phyloP scores from a whole-genome alignment of 345 rosid species.

The Xanthoceras sorbifolium region DNA sequence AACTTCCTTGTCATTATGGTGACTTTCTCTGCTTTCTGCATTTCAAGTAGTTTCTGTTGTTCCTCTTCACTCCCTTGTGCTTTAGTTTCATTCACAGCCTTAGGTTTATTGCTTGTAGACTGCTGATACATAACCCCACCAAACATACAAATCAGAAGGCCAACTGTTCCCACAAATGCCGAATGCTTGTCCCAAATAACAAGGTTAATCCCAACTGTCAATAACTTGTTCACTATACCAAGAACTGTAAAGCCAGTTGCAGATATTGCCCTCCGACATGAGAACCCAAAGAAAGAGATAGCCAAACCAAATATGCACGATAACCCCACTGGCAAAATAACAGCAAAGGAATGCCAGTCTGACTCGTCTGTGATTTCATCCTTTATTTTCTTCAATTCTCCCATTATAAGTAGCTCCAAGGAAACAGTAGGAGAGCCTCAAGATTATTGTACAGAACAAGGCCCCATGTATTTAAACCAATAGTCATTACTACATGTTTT shows the following conservation, averaged over 20 bases:
- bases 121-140: slow-evolving; percentile 96
- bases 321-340: slow-evolving; percentile 80
- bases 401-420: slow-evolving; percentile 89
- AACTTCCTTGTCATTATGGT: slow-evolving; percentile 32
- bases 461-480: slow-evolving; percentile 93
- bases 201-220: slow-evolving; percentile 88
- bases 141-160: slow-evolving; percentile 84
- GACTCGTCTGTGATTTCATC: slow-evolving; percentile 72
- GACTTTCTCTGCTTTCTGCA: slow-evolving; percentile 50
- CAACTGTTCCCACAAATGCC: slow-evolving; percentile 70
- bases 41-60: slow-evolving; percentile 67
- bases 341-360: slow-evolving; percentile 75
- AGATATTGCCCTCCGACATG: slow-evolving; percentile 89
- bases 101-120: slow-evolving; percentile 73
- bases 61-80: slow-evolving; percentile 62
- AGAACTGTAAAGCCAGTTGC: slow-evolving; percentile 99
- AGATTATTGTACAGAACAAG: slow-evolving; percentile 95
- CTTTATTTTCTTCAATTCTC: slow-evolving; percentile 83
- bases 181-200: slow-evolving; percentile 96
- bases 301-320: slow-evolving; percentile 89
- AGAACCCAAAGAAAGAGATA: slow-evolving; percentile 96
- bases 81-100: slow-evolving; percentile 42
- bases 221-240: slow-evolving; percentile 88
- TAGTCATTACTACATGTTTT: slow-evolving; percentile 98
- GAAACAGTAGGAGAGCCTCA: slow-evolving; percentile 89